Conservation (phyloP, 345 rosid species). For the Theobroma cacao region DNA sequence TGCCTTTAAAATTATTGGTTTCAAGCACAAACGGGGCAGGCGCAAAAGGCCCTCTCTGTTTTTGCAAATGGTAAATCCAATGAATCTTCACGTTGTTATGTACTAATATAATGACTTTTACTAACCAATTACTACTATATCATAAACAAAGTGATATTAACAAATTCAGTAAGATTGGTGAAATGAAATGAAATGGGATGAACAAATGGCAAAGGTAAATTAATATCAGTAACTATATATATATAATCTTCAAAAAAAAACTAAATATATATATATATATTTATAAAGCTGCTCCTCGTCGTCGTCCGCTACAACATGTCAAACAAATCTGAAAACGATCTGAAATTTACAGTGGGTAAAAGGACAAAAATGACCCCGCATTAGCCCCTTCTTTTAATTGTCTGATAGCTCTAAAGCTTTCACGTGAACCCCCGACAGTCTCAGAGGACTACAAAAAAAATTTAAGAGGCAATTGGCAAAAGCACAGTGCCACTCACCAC, state of each 20-base stretch:
- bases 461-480: constrained; percentile 5
- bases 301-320: background rate
- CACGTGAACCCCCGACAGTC: constrained; percentile 38
- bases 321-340: constrained; percentile 17
- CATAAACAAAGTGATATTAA: background rate
- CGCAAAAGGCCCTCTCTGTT: background rate
- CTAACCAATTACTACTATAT: background rate
- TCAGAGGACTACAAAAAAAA: constrained; percentile 2
- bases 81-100: background rate
- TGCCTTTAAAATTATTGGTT: background rate
- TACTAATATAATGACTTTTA: background rate
- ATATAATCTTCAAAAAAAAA: background rate
- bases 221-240: background rate
- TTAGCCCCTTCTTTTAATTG: constrained; percentile 19
- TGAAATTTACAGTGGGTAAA: constrained; percentile 33
- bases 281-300: background rate
- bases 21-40: background rate
- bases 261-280: background rate
- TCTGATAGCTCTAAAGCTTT: constrained; percentile 25
- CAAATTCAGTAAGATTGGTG: background rate
- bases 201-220: background rate
- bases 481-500: background rate
- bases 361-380: constrained; percentile 16
- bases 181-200: background rate
- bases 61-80: background rate